Evolutionary conservation across 169 alveolate genomes (phyloP), one percentile per base, ranked within the genome.

Genomic region (Plasmodium malariae): DNA sequence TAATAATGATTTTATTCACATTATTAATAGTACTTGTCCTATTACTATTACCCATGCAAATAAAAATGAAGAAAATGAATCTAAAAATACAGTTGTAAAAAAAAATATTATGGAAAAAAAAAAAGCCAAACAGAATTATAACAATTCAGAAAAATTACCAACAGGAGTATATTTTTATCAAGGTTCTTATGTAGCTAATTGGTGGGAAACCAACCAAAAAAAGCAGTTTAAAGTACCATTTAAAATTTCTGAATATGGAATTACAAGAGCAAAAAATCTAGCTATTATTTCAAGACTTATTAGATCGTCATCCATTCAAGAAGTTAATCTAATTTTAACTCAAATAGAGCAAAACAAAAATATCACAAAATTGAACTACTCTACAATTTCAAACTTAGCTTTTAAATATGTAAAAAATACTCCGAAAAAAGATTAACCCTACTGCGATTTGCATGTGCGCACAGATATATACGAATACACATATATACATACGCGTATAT

Each of bases 131-230:
- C 80, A 65, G 34, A 2, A 71, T 4, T 67, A 67, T 57, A 37
- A 51, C 14, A 80, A 67, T 59, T 17, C 65, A 36, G 90, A 80
- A 24, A 80, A 80, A 51, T 67, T 80, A 65, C 90, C 90, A 57
- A 80, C 90, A 11, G 90, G 90, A 1, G 90, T 80, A n/a, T 80
- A 80, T 65, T 80, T 80, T 12, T 80, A 80, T 49, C 90, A 80
- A 80, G 90, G 90, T 6, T 80, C 90, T 51, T 80, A 80, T 67
- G 90, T 80, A 60, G 90, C 90, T 43, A 80, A 80, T 55, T 80
- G 90, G 90, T 80, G 90, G 90, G 90, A 80, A 80, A 80, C 90
- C 4, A 69, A 80, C 49, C 80, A 80, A 54, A 80, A 80, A 59
- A 80, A 80, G 36, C 90, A 80, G 34, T 80, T 67, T 17, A 80